phyloP scores from a whole-genome alignment of 1,139 yeast species.

The Wickerhamiella pararugosa region DNA sequence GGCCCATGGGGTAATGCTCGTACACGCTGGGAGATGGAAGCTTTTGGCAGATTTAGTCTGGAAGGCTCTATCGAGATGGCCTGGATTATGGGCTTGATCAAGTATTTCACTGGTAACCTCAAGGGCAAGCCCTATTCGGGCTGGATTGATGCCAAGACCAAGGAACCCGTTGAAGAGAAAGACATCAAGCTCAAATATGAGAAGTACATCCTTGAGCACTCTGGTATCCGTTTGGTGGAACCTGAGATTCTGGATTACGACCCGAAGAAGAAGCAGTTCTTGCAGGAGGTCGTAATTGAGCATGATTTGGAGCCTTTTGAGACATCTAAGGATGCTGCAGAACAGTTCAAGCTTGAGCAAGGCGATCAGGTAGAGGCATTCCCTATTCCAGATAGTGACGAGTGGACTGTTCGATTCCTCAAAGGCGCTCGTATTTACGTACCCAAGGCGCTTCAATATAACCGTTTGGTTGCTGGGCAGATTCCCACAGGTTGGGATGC shows the following conservation, averaged over 20 bases:
- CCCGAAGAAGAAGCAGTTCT: constrained; percentile 80
- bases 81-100: constrained; percentile 97
- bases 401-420: constrained; percentile 74
- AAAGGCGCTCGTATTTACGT: constrained; percentile 85
- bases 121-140: constrained; percentile 84
- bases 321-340: constrained; percentile 88
- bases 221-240: constrained; percentile 94
- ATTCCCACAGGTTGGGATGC: constrained; percentile 99
- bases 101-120: constrained; percentile 82
- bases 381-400: constrained; percentile 68
- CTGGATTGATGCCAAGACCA: constrained; percentile 94
- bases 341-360: constrained; percentile 84
- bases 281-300: constrained; percentile 92
- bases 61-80: constrained; percentile 99
- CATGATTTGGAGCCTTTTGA: constrained; percentile 94
- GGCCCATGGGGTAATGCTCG: constrained; percentile 99
- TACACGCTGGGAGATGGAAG: constrained; percentile 99
- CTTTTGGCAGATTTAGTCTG: constrained; percentile 84
- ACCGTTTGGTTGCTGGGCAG: constrained; percentile 97
- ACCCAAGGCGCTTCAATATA: constrained; percentile 93
- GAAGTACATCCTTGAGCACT: constrained; percentile 69
- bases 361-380: constrained; percentile 89
- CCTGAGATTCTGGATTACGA: constrained; percentile 95
- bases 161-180: constrained; percentile 83
- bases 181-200: constrained; percentile 89